Conservation (phyloP, 257 asterid species). For the Solanum dulcamara region DNA sequence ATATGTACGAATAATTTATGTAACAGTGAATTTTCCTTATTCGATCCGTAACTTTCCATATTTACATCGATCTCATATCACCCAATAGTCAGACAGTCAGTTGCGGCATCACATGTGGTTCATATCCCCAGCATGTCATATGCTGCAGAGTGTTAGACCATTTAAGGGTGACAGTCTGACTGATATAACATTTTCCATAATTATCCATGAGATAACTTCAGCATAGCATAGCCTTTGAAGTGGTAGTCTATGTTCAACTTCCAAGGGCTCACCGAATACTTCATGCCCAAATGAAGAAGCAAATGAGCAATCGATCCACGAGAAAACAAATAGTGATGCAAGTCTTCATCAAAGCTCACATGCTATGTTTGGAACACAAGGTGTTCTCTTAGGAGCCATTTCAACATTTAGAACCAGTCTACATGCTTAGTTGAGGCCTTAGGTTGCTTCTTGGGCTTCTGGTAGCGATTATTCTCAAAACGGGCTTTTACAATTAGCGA, state of each 20-base stretch:
- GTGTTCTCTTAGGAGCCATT: neutral
- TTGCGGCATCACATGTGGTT: neutral
- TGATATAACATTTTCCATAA: neutral
- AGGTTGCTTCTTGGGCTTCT: constrained; percentile 43
- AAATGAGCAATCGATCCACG: too few relatives aligned
- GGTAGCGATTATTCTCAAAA: constrained; percentile 64
- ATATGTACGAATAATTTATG: neutral
- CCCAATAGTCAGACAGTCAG: neutral
- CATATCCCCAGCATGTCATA: neutral
- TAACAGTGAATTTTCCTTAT: neutral
- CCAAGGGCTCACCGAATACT: too few relatives aligned
- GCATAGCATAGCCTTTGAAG: neutral
- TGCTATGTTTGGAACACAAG: too few relatives aligned
- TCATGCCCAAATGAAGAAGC: too few relatives aligned
- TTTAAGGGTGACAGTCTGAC: neutral
- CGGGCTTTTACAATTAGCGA: constrained; percentile 63
- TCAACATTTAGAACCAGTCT: constrained; percentile 34
- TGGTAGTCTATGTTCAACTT: neutral
- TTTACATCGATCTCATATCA: neutral
- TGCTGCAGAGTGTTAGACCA: neutral
- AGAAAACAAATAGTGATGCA: too few relatives aligned
- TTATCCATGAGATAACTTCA: neutral
- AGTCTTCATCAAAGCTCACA: too few relatives aligned
- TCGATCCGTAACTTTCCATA: neutral
- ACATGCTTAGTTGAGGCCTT: constrained; percentile 41